phyloP scores from a whole-genome alignment of 192 early-diverging fungal species.

The Coemansia guatemalensis region DNA sequence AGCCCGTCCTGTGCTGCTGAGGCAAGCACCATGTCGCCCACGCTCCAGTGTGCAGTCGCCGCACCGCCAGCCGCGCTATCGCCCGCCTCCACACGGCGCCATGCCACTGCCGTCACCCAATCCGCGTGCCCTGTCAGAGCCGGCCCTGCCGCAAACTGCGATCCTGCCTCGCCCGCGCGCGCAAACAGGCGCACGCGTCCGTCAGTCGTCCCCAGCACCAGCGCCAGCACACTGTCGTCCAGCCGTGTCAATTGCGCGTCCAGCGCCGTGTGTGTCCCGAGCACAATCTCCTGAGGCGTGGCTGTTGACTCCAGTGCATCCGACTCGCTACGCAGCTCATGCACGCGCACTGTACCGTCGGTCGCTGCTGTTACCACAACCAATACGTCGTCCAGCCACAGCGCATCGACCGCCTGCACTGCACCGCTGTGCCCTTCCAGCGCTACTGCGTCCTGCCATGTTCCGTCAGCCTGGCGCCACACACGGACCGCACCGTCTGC shows the following conservation, averaged over 20 bases:
- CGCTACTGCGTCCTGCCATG: conserved; percentile 66
- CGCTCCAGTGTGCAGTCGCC: conserved; percentile 54
- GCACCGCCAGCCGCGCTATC: conserved; percentile 6
- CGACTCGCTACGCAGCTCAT: background rate
- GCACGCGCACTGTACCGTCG: conserved; percentile 32
- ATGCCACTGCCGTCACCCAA: conserved; percentile 85
- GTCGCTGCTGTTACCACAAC: conserved; percentile 23
- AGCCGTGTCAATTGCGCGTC: conserved; percentile 70
- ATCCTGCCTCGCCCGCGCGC: conserved; percentile 25
- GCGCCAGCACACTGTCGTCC: conserved; percentile 43
- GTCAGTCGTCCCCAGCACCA: conserved; percentile 82
- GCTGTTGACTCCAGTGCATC: conserved; percentile 27
- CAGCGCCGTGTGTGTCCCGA: conserved; percentile 67
- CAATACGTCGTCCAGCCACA: conserved; percentile 1
- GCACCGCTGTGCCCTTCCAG: conserved; percentile 67
- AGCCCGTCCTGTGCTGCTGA: conserved; percentile 90
- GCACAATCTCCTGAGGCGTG: conserved; percentile 66
- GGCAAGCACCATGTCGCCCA: conserved; percentile 83
- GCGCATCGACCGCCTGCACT: conserved; percentile 61
- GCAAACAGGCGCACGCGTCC: conserved; percentile 70
- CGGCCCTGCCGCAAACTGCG: conserved; percentile 61
- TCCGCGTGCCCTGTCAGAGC: conserved; percentile 86
- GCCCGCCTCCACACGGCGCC: conserved; percentile 60
- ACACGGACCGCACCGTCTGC: conserved; percentile 75
- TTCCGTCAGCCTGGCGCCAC: conserved; percentile 57